Conservation (phyloP, 257 asterid genomes). For the Sherardia arvensis region DNA sequence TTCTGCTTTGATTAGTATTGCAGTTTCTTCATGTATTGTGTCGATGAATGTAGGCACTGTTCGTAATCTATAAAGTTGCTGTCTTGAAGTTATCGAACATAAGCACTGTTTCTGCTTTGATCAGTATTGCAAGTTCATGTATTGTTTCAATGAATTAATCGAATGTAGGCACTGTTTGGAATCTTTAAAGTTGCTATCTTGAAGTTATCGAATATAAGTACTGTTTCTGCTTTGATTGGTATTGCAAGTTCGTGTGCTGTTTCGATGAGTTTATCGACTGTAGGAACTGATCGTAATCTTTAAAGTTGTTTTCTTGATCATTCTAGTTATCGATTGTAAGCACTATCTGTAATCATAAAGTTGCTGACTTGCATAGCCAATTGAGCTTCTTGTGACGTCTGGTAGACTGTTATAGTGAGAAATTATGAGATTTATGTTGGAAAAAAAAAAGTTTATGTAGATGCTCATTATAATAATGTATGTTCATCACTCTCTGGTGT, state of each 20-base stretch:
- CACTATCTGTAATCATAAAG: too few relatives aligned
- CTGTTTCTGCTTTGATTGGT: not conserved
- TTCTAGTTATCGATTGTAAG: too few relatives aligned
- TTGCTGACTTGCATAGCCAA: too few relatives aligned
- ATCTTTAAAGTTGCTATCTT: not conserved
- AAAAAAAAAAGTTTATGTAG: not conserved
- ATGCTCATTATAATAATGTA: not conserved
- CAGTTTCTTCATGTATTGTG: too few relatives aligned
- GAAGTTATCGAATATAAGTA: too few relatives aligned
- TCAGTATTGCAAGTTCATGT: not conserved
- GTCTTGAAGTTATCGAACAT: too few relatives aligned
- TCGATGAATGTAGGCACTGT: too few relatives aligned
- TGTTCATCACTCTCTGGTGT: not conserved
- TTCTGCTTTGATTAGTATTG: not conserved
- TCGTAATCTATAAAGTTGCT: too few relatives aligned
- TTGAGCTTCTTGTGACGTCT: too few relatives aligned
- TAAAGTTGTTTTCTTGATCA: not conserved
- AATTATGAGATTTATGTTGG: not conserved
- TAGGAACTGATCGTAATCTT: not conserved
- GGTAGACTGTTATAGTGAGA: too few relatives aligned
- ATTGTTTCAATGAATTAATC: not conserved
- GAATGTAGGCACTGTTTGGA: not conserved
- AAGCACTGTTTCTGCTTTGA: not conserved
- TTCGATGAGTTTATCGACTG: too few relatives aligned
- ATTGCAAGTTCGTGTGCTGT: not conserved